Percentiles rank a stretch among this genome's conserved stretches.
phyloP scores from a whole-genome alignment of 2,329 filamentous ascomycete genomes.

The Coniochaeta prunicola region DNA sequence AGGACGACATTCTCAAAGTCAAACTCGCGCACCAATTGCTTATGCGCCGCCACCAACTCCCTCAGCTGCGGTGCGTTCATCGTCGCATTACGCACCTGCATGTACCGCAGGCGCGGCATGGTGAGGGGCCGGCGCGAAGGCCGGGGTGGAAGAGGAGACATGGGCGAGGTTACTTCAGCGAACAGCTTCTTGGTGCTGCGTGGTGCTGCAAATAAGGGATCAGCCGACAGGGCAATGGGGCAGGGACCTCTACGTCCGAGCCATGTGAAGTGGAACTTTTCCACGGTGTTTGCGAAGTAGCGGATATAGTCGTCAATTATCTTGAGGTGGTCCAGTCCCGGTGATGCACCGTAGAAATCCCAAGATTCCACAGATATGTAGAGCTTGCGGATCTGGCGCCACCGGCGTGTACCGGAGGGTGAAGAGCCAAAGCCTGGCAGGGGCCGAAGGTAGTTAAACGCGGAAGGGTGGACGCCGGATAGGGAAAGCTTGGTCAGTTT shows the following conservation, averaged over 20 bases:
- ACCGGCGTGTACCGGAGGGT: slow-evolving; percentile 63
- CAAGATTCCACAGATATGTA: slow-evolving; percentile 66
- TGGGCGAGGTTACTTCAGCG: slow-evolving; percentile 56
- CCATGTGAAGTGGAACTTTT: slow-evolving; percentile 73
- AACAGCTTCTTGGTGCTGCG: slow-evolving; percentile 50
- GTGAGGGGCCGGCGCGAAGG: slow-evolving; percentile 46
- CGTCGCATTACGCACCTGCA: slow-evolving; percentile 65
- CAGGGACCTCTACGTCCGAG: slow-evolving; percentile 64
- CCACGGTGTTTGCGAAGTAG: slow-evolving; percentile 57
- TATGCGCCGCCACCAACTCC: slow-evolving; percentile 60
- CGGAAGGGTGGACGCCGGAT: slow-evolving; percentile 65
- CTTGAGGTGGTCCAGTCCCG: slow-evolving; percentile 63
- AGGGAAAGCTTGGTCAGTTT: slow-evolving; percentile 65
- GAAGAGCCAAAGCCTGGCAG: slow-evolving; percentile 66
- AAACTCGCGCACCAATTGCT: slow-evolving; percentile 63
- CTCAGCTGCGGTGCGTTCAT: slow-evolving; percentile 67
- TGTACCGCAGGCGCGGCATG: slow-evolving; percentile 60
- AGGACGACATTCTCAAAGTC: slow-evolving; percentile 73
- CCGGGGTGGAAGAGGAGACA: slow-evolving; percentile 52
- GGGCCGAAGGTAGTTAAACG: slow-evolving; percentile 71
- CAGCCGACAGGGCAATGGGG: slow-evolving; percentile 62
- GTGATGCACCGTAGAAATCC: slow-evolving; percentile 53
- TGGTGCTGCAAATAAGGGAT: slow-evolving; percentile 59
- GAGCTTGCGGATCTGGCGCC: slow-evolving; percentile 71
- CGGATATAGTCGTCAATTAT: slow-evolving; percentile 77